Evolutionary conservation across 2,329 filamentous ascomycete species (phyloP).

Genomic region (Bretziella fagacearum): DNA sequence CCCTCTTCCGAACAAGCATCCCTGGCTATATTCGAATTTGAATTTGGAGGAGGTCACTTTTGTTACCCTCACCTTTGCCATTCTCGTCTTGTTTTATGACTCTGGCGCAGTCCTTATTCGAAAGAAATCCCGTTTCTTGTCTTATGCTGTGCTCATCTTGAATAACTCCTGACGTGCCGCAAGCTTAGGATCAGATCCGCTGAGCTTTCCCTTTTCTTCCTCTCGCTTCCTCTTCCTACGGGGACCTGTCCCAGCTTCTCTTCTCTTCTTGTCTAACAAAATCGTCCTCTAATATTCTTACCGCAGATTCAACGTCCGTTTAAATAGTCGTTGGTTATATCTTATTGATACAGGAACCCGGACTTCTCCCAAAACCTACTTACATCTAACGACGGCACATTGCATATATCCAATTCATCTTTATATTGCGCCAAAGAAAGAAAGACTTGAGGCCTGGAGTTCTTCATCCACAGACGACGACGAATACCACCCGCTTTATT

Average conservation of each 20-base stretch:
- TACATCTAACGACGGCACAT: conserved; percentile 1
- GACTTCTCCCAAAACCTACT: neutral
- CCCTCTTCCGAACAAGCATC: conserved; percentile 7
- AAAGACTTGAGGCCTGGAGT: too few relatives aligned
- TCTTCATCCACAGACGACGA: too few relatives aligned
- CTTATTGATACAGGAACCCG: too few relatives aligned
- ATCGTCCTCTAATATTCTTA: neutral
- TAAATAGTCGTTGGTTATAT: too few relatives aligned
- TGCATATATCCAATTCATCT: conserved; percentile 1
- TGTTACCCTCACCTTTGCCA: conserved; percentile 1
- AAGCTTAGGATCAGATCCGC: conserved; percentile 9
- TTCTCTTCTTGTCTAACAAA: conserved; percentile 1
- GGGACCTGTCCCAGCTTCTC: conserved; percentile 2
- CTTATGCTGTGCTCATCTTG: conserved; percentile 4
- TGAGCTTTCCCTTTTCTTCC: conserved; percentile 8
- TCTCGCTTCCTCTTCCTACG: conserved; percentile 1
- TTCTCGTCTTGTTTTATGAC: conserved; percentile 7
- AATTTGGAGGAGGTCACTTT: conserved; percentile 1
- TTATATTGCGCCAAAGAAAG: too few relatives aligned
- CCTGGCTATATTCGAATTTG: conserved; percentile 10
- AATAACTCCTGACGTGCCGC: conserved; percentile 13
- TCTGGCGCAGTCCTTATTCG: neutral
- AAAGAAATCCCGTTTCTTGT: neutral
- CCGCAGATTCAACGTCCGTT: too few relatives aligned
- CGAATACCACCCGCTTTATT: neutral